These are phyloP conservation scores for Penicillium janthinellum DNA, from an alignment of 2,329 filamentous ascomycete species.

Conservation along the genomic window DNA sequence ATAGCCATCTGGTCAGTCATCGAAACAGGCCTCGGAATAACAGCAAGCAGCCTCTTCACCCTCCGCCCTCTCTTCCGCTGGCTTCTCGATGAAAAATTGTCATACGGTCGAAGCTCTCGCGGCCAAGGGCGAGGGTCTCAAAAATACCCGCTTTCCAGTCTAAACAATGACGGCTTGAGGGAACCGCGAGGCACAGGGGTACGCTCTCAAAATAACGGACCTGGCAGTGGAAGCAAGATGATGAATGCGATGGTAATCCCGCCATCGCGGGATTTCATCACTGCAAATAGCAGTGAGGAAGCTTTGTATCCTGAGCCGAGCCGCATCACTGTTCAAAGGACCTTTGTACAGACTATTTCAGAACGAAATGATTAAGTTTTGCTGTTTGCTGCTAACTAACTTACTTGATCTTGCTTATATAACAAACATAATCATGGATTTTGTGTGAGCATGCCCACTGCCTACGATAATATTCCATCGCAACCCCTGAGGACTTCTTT, in stretches of 20 bases:
- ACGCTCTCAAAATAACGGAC: constrained; percentile 7
- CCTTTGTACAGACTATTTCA: constrained; percentile 11
- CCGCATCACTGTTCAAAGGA: constrained; percentile 6
- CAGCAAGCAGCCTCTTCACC: constrained; percentile 50
- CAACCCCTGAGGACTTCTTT: no score
- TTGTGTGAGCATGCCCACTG: no score
- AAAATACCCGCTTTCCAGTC: constrained; percentile 5
- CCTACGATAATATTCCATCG: no score
- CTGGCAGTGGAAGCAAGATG: not conserved
- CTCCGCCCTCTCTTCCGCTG: constrained; percentile 47
- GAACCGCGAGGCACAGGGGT: not conserved
- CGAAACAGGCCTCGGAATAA: constrained; percentile 38
- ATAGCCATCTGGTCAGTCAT: constrained; percentile 40
- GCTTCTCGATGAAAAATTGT: constrained; percentile 12
- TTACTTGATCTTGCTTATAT: not conserved
- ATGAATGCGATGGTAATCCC: constrained; percentile 5
- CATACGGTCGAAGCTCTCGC: not conserved
- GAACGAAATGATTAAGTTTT: not conserved
- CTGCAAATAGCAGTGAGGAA: constrained; percentile 14
- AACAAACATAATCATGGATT: no score
- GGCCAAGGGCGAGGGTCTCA: not conserved
- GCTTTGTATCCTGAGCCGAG: constrained; percentile 9
- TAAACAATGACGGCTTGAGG: constrained; percentile 6
- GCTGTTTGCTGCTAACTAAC: not conserved
- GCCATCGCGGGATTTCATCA: constrained; percentile 2